These are phyloP conservation scores for Aquanectria penicillioides DNA, from an alignment of 2,329 filamentous ascomycete species.

Conservation along the genomic window DNA sequence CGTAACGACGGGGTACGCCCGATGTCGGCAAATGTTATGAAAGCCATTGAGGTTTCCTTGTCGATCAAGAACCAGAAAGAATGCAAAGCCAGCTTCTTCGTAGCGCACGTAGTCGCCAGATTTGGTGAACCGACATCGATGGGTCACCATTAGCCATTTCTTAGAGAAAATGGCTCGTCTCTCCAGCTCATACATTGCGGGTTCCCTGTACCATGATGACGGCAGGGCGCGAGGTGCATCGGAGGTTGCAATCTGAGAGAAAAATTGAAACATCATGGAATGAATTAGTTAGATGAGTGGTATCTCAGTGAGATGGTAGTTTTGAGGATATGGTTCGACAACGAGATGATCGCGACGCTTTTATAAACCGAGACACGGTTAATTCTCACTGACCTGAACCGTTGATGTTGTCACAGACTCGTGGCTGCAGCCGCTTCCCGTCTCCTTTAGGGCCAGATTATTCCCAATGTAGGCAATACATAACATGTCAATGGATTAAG, in stretches of 20 bases:
- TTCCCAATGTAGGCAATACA: too few relatives aligned
- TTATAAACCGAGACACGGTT: too few relatives aligned
- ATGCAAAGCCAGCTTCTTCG: conserved; percentile 62
- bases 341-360: too few relatives aligned
- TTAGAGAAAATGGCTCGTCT: conserved; percentile 64
- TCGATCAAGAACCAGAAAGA: conserved; percentile 62
- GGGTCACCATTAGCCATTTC: conserved; percentile 62
- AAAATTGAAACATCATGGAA: background rate
- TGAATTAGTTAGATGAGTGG: background rate
- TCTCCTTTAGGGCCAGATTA: too few relatives aligned
- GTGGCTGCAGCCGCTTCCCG: too few relatives aligned
- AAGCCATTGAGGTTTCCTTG: conserved; percentile 64
- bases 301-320: too few relatives aligned
- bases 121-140: conserved; percentile 58
- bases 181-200: conserved; percentile 63
- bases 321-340: too few relatives aligned
- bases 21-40: conserved; percentile 71
- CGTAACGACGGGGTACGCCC: conserved; percentile 66
- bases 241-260: background rate
- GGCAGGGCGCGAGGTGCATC: conserved; percentile 50
- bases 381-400: too few relatives aligned
- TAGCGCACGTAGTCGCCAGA: conserved; percentile 65
- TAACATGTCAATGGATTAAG: too few relatives aligned
- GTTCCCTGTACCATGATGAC: conserved; percentile 58
- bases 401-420: too few relatives aligned